A percentile compares a stretch with the other conserved stretches of the same genome.
phyloP scores from a whole-genome alignment of 2,329 filamentous ascomycete species.

The Sclerotinia nivalis region DNA sequence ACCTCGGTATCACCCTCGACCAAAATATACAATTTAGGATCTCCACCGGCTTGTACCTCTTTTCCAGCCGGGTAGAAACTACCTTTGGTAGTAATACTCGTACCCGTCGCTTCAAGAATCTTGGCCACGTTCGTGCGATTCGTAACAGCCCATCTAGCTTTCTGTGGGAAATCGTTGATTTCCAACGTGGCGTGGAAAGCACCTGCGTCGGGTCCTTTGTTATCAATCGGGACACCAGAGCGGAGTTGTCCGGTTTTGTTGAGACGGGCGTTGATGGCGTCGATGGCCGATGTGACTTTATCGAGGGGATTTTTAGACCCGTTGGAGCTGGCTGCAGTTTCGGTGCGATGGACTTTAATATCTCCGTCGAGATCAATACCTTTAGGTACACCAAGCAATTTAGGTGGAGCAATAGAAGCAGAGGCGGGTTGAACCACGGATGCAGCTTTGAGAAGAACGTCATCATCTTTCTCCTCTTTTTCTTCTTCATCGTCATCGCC shows the following conservation, averaged over 20 bases:
- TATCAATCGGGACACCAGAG: constrained; percentile 92
- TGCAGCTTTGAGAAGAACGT: constrained; percentile 68
- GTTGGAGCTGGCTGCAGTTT: constrained; percentile 48
- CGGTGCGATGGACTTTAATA: constrained; percentile 72
- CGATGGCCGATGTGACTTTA: constrained; percentile 86
- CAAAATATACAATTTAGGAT: constrained; percentile 95
- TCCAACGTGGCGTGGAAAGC: constrained; percentile 96
- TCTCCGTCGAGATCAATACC: constrained; percentile 64
- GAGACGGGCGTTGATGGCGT: constrained; percentile 85
- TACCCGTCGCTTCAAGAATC: constrained; percentile 91
- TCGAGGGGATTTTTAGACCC: constrained; percentile 68
- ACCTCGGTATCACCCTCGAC: constrained; percentile 97
- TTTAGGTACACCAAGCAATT: constrained; percentile 51
- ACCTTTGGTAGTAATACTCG: constrained; percentile 96
- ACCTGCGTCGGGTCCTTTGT: constrained; percentile 95
- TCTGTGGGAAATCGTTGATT: constrained; percentile 99
- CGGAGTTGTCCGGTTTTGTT: constrained; percentile 87
- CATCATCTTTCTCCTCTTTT: constrained; percentile 69
- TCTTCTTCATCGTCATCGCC: constrained; percentile 79
- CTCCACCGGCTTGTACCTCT: constrained; percentile 69
- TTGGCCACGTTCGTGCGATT: constrained; percentile 98
- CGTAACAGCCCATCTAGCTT: constrained; percentile 96
- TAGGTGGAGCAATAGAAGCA: constrained; percentile 40
- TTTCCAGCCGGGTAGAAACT: constrained; percentile 84
- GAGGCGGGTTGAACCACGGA: constrained; percentile 64